Percentiles rank a stretch among this genome's conserved stretches.
Evolutionary conservation across 73 alveolate species (phyloP).

Genomic region (Blepharisma japonicum): DNA sequence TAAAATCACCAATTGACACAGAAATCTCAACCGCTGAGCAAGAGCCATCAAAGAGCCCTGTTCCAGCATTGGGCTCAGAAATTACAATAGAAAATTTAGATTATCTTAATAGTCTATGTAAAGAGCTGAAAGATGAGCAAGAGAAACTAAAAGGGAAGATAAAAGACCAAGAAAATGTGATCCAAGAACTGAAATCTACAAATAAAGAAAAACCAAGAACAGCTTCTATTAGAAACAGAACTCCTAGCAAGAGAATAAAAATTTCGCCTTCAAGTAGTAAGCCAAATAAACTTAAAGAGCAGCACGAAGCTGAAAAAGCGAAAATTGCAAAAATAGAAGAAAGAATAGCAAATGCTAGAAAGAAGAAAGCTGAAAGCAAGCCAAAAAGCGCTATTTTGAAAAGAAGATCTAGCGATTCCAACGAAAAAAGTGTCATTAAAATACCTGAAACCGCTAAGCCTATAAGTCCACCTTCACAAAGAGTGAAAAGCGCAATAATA

Average conservation of each 20-base stretch:
- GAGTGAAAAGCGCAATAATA: background rate
- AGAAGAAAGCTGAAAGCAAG: background rate
- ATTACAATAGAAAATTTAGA: background rate
- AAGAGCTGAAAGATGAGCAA: background rate
- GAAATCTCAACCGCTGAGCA: background rate
- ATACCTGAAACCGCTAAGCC: slow-evolving; percentile 1
- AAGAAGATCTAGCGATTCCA: background rate
- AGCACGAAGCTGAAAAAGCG: background rate
- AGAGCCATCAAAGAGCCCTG: background rate
- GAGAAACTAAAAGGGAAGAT: background rate
- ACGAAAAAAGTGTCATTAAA: background rate
- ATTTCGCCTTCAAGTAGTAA: no score
- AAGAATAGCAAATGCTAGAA: slow-evolving; percentile 10
- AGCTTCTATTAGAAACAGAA: background rate
- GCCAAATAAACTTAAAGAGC: background rate
- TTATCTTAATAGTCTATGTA: background rate
- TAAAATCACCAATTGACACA: background rate
- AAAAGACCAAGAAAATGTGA: background rate
- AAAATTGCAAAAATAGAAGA: slow-evolving; percentile 10
- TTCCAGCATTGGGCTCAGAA: background rate
- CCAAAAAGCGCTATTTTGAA: background rate
- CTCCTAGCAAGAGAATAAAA: background rate
- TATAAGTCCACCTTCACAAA: background rate
- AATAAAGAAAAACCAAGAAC: background rate
- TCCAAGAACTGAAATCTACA: background rate